Conservation (phyloP, 345 rosid genomes). For the Rhodamnia rubescens region DNA sequence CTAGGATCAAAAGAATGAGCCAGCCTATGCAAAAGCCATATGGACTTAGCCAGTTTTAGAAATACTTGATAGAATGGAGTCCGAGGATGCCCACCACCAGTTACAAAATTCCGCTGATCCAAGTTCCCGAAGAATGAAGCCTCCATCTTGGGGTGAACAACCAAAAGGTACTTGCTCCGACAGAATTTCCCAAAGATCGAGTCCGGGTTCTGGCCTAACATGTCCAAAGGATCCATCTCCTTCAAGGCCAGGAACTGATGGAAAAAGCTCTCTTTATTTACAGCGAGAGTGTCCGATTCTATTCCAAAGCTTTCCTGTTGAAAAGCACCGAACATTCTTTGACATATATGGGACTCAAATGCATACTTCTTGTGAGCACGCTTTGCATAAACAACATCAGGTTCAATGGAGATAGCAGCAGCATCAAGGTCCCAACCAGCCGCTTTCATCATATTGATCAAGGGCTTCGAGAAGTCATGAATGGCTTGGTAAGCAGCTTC, state of each 20-base stretch:
- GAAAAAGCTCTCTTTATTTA: conserved; percentile 10
- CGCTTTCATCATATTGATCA: conserved; percentile 18
- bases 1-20: conserved; percentile 11
- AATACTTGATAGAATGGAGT: conserved; percentile 16
- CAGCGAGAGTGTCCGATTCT: conserved; percentile 3
- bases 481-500: conserved; percentile 11
- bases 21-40: conserved; percentile 14
- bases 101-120: conserved; percentile 11
- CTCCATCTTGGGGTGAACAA: conserved; percentile 17
- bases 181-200: conserved; percentile 14
- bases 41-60: conserved; percentile 7
- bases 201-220: conserved; percentile 14
- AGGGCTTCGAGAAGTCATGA: conserved; percentile 15
- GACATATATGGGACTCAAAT: conserved; percentile 16
- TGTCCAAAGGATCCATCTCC: conserved; percentile 16
- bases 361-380: conserved; percentile 18
- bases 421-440: conserved; percentile 20
- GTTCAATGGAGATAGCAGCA: conserved; percentile 16
- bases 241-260: conserved; percentile 10
- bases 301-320: conserved; percentile 13
- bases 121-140: conserved; percentile 15
- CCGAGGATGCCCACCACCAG: conserved; percentile 13
- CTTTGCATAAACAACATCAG: conserved; percentile 11
- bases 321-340: conserved; percentile 12
- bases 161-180: conserved; percentile 9